Percentiles rank a stretch among this genome's conserved stretches.
Conservation (phyloP, 495 filamentous ascomycete species). For the Neurospora sp. region DNA sequence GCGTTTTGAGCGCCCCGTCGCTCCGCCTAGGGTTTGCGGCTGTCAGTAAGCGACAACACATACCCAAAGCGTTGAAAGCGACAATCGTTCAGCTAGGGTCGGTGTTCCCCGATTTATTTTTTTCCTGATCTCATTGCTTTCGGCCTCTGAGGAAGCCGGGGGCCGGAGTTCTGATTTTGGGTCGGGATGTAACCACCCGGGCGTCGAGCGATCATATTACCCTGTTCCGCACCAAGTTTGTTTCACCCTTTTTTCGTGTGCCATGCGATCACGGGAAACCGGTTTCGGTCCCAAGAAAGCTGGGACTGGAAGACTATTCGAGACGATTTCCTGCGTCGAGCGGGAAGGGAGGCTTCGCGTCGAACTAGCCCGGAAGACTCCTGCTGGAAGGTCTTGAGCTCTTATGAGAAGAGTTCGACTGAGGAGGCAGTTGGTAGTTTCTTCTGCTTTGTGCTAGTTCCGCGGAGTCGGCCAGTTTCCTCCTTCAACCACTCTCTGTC, state of each 20-base stretch:
- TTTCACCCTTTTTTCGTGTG: background rate
- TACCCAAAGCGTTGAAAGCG: background rate
- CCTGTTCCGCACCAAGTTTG: background rate
- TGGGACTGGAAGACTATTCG: background rate
- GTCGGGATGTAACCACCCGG: background rate
- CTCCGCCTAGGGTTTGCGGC: background rate
- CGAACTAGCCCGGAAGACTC: slow-evolving; percentile 8
- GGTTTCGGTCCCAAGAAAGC: background rate
- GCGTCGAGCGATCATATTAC: background rate
- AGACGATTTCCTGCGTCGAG: background rate
- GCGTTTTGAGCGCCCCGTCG: slow-evolving; percentile 9
- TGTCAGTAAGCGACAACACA: background rate
- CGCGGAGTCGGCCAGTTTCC: slow-evolving; percentile 1
- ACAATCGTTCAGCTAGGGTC: background rate
- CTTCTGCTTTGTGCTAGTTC: slow-evolving; percentile 2
- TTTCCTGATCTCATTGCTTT: background rate
- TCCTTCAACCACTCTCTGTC: background rate
- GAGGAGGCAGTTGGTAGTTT: slow-evolving; percentile 6
- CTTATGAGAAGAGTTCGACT: background rate
- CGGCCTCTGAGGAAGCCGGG: background rate
- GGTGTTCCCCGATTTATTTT: background rate
- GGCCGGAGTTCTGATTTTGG: background rate
- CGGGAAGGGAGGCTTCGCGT: slow-evolving; percentile 3
- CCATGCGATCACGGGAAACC: background rate
- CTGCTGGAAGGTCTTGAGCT: slow-evolving; percentile 10